These are phyloP conservation scores for Lentinus brumalis DNA, from an alignment of 768 basidiomycete species.

Conservation along the genomic window DNA sequence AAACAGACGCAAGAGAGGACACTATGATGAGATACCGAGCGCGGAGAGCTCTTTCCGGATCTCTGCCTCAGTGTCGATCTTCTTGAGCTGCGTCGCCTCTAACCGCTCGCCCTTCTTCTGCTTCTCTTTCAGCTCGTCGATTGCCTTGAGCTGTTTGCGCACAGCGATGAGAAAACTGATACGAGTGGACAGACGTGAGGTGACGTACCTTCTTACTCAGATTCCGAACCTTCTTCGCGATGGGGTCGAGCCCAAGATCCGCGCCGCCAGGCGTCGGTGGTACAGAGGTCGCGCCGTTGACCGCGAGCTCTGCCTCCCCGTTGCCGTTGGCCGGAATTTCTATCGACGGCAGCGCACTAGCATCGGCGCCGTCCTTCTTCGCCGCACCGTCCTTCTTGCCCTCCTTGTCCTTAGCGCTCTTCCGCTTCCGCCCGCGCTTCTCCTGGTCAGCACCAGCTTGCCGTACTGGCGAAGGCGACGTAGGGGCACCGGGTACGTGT, in stretches of 20 bases:
- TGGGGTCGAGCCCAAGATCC: slow-evolving; percentile 60
- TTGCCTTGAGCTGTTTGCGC: slow-evolving; percentile 85
- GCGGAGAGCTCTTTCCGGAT: slow-evolving; percentile 77
- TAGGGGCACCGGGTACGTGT: slow-evolving; percentile 73
- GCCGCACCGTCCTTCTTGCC: slow-evolving; percentile 37
- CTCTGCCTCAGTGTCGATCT: slow-evolving; percentile 90
- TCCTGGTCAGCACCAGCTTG: slow-evolving; percentile 45
- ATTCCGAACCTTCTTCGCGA: slow-evolving; percentile 92
- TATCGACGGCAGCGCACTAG: slow-evolving; percentile 35
- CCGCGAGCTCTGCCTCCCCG: slow-evolving; percentile 7
- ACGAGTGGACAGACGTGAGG: background rate
- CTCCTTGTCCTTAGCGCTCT: slow-evolving; percentile 46
- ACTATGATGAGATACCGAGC: slow-evolving; percentile 30
- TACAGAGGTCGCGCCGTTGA: slow-evolving; percentile 33
- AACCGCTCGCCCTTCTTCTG: slow-evolving; percentile 85
- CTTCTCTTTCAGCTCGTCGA: slow-evolving; percentile 96
- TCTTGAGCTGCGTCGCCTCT: slow-evolving; percentile 94
- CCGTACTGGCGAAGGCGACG: slow-evolving; percentile 49
- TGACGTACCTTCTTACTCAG: slow-evolving; percentile 82
- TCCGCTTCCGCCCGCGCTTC: slow-evolving; percentile 63
- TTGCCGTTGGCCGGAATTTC: slow-evolving; percentile 36
- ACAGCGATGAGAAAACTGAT: background rate
- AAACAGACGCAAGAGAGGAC: background rate
- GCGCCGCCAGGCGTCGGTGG: slow-evolving; percentile 60
- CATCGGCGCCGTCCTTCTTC: slow-evolving; percentile 33